Evolutionary conservation across 1,284 basidiomycete genomes (phyloP).

Genomic region (Sporisorium scitamineum): DNA sequence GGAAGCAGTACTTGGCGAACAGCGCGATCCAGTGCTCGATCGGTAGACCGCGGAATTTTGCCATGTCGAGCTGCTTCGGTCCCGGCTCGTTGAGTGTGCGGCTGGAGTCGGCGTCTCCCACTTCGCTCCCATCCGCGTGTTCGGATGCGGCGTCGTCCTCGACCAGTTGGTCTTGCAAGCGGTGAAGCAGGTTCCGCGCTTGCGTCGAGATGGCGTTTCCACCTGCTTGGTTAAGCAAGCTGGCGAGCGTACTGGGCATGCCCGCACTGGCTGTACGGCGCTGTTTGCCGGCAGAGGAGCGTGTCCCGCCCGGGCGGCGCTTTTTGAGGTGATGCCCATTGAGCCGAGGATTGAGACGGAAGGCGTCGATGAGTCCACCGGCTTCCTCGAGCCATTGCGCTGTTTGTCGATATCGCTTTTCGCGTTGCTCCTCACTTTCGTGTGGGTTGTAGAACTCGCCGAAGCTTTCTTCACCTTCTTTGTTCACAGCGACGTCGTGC

Average conservation of each 20-base stretch:
- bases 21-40: constrained; percentile 87
- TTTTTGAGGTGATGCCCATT: constrained; percentile 30
- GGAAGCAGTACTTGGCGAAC: constrained; percentile 84
- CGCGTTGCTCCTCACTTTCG: constrained; percentile 24
- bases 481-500: constrained; percentile 51
- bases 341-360: constrained; percentile 77
- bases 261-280: constrained; percentile 5
- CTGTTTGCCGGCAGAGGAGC: constrained; percentile 11
- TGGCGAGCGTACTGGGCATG: constrained; percentile 10
- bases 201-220: constrained; percentile 73
- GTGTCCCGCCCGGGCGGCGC: constrained; percentile 15
- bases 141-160: constrained; percentile 59
- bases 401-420: constrained; percentile 65
- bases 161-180: constrained; percentile 81
- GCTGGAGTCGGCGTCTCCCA: constrained; percentile 71
- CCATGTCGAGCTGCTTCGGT: constrained; percentile 42
- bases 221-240: constrained; percentile 22
- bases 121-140: constrained; percentile 67
- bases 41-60: constrained; percentile 80
- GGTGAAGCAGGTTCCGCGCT: constrained; percentile 79
- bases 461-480: constrained; percentile 30
- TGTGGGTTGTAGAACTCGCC: constrained; percentile 19
- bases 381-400: constrained; percentile 83
- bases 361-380: constrained; percentile 86
- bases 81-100: constrained; percentile 48